phyloP scores from a whole-genome alignment of 331 rosid genomes.

The Ulmus americana region DNA sequence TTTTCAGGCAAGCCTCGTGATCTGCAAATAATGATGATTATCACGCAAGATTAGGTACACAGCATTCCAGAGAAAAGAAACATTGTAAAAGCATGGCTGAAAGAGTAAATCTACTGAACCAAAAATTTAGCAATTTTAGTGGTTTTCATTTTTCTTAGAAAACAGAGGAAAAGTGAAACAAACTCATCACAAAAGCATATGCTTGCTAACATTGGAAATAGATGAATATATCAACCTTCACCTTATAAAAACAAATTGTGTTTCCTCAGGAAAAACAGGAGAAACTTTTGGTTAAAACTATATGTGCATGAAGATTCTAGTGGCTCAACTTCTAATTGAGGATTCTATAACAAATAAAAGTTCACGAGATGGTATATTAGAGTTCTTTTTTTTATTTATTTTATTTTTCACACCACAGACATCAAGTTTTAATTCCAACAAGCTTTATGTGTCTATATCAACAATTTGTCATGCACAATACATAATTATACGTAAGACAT shows the following conservation, averaged over 20 bases:
- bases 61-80: constrained; percentile 12
- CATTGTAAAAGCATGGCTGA: neutral
- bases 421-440: too few relatives aligned
- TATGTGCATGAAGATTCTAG: neutral
- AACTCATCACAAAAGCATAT: neutral
- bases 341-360: neutral
- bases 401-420: too few relatives aligned
- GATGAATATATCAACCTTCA: neutral
- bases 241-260: neutral
- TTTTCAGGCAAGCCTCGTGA: constrained; percentile 64
- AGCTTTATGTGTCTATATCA: too few relatives aligned
- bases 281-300: neutral
- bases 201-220: neutral
- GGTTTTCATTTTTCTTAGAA: too few relatives aligned
- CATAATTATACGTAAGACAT: too few relatives aligned
- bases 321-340: neutral
- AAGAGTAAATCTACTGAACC: neutral
- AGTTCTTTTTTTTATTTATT: neutral
- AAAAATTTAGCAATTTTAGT: too few relatives aligned
- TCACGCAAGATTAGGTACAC: constrained; percentile 1
- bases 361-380: neutral
- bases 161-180: neutral
- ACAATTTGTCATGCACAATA: too few relatives aligned
- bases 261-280: too few relatives aligned
- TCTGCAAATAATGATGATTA: constrained; percentile 42